Evolutionary conservation across 2,329 filamentous ascomycete genomes (phyloP).

Genomic region (Rugonectria rugulosa): DNA sequence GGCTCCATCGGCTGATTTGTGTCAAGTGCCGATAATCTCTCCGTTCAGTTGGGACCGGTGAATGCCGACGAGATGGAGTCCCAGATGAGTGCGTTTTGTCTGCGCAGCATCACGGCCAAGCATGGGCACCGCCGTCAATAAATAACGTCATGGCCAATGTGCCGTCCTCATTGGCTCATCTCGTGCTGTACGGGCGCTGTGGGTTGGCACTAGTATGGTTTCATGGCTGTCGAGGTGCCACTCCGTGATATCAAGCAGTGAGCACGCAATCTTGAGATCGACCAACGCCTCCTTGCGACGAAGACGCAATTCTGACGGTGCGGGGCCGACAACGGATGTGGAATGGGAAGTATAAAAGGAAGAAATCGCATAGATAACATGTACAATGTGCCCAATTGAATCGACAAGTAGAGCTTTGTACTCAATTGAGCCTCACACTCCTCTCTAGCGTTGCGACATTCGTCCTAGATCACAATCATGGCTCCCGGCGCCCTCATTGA

Average conservation of each 20-base stretch:
- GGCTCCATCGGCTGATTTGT: not conserved
- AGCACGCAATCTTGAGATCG: conserved; percentile 38
- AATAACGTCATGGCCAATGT: conserved; percentile 14
- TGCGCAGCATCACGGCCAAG: not conserved
- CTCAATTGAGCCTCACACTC: conserved; percentile 10
- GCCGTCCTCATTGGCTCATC: not conserved
- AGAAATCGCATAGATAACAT: not conserved
- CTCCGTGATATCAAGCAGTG: conserved; percentile 37
- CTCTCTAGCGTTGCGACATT: not conserved
- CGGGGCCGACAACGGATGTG: conserved; percentile 30
- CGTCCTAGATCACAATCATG: conserved; percentile 21
- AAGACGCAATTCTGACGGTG: conserved; percentile 35
- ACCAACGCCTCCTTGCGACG: conserved; percentile 22
- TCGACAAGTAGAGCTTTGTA: not conserved
- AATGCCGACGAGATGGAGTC: not conserved
- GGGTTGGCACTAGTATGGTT: conserved; percentile 11
- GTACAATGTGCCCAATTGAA: not conserved
- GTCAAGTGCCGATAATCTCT: not conserved
- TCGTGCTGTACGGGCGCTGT: not conserved
- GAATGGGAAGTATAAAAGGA: conserved; percentile 27
- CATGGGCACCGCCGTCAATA: not conserved
- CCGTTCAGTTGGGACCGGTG: not conserved
- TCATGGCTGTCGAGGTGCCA: conserved; percentile 25
- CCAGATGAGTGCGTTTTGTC: not conserved
- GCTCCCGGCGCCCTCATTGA: conserved; percentile 37